Evolutionary conservation across 495 filamentous ascomycete species (phyloP), one percentile per base, ranked within the genome.

Genomic region (Trichoderma asperelloides): DNA sequence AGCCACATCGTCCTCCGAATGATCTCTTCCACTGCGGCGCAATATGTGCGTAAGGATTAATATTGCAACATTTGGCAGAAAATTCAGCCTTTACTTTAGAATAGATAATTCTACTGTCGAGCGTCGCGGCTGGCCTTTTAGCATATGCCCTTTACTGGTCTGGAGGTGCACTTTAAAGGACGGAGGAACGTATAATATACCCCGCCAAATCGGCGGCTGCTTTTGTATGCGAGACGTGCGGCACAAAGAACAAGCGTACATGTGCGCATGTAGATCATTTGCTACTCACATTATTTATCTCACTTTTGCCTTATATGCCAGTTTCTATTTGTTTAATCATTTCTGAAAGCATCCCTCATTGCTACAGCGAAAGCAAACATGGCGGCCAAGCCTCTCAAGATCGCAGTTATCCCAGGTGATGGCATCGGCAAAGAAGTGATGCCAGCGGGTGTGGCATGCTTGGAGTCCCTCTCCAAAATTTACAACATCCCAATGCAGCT

Each of bases 391-490:
- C 23, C 71, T 1, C 64, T 76, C 27, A 73, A 69, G 27, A 73
- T 77, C 30, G 75, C 75, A 15, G 72, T 75, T 30, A 73, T 77
- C 43, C 75, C 75, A 41, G 75, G 73, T 21, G 74, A 77, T 55
- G 75, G 75, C 13, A 75, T 77, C 55, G 75, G 74, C 3, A 70
- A 66, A 3, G 75, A 77, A 40, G 74, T 77, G 37, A 74, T 72
- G 70, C 73, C 72, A 2, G 70, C 71, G 15, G 73, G 74, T 1
- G 72, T 75, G 9, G 66, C 64, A 3, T 73, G 73, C 64, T 67
- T 75, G 8, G 67, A 75, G 30, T 71, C 68, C 12, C 69, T 71
- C 3, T 67, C 69, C 49, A 68, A 70, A 39, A 57, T 70, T 2
- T 75, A 72, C 47, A 67, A 62, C 12, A 74, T 77, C 62, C 23